Evolutionary conservation across 257 asterid species (phyloP).

Genomic region (Haberlea rhodopensis): DNA sequence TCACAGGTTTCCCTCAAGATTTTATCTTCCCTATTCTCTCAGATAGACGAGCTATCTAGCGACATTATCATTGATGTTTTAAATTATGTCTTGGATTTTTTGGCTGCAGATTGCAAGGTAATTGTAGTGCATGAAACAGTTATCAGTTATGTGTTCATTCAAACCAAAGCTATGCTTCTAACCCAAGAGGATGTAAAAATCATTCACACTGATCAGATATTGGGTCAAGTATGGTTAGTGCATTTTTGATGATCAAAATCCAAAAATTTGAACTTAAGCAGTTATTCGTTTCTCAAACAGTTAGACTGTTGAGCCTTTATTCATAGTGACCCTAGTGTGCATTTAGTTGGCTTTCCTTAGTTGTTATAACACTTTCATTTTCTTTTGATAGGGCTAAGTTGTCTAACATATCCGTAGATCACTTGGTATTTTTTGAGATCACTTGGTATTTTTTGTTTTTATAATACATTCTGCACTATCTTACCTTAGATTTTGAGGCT

Average conservation of each 20-base stretch:
- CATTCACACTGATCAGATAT: too few species aligned
- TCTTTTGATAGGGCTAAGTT: slow-evolving; percentile 1
- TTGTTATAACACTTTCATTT: neutral
- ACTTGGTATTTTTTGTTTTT: slow-evolving; percentile 1
- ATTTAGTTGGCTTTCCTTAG: slow-evolving; percentile 10
- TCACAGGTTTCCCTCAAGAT: slow-evolving; percentile 66
- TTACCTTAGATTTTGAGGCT: too few species aligned
- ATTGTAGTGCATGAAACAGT: slow-evolving; percentile 2
- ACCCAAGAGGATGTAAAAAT: neutral
- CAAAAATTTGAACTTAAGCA: slow-evolving; percentile 7
- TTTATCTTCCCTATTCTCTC: slow-evolving; percentile 65
- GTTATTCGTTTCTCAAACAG: neutral
- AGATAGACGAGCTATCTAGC: slow-evolving; percentile 39
- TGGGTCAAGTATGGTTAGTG: slow-evolving; percentile 18
- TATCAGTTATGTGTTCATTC: slow-evolving; percentile 10
- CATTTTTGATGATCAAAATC: slow-evolving; percentile 16
- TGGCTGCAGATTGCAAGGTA: slow-evolving; percentile 79
- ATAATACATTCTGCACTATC: neutral
- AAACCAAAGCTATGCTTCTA: neutral
- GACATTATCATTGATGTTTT: slow-evolving; percentile 41
- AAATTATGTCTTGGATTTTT: slow-evolving; percentile 44
- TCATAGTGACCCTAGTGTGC: slow-evolving; percentile 10
- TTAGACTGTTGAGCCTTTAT: slow-evolving; percentile 3
- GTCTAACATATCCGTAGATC: neutral
- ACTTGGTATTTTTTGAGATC: too few species aligned